These are phyloP conservation scores for Candida oleophila DNA, from an alignment of 805 yeast genomes.

Conservation along the genomic window DNA sequence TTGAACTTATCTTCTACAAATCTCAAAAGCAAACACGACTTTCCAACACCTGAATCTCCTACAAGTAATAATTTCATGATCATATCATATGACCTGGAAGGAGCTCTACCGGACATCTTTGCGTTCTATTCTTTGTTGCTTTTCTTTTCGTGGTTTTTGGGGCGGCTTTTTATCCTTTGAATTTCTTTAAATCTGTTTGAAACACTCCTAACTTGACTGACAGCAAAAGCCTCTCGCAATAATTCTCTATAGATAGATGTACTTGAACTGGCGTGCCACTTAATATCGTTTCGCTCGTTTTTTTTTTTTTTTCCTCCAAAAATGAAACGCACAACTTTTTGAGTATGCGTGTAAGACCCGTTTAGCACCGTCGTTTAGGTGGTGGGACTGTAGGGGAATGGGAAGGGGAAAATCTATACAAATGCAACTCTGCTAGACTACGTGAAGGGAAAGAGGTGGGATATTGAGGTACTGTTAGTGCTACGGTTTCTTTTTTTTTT, in stretches of 20 bases:
- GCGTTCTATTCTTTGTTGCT: not conserved
- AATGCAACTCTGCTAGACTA: too few species aligned
- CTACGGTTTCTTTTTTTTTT: too few species aligned
- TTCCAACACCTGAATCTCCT: constrained; percentile 98
- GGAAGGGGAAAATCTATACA: not conserved
- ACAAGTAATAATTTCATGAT: constrained; percentile 89
- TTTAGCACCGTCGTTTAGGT: not conserved
- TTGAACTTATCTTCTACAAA: constrained; percentile 98
- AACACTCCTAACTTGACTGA: too few species aligned
- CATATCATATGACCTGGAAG: constrained; percentile 78
- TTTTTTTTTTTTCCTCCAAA: not conserved
- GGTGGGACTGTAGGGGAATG: not conserved
- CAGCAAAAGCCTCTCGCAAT: too few species aligned
- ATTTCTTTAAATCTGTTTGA: too few species aligned
- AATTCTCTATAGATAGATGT: not conserved
- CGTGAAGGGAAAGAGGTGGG: too few species aligned
- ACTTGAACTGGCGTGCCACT: not conserved
- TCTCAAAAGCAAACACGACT: constrained; percentile 89
- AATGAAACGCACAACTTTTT: not conserved
- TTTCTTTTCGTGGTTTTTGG: not conserved
- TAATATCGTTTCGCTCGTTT: constrained; percentile 3
- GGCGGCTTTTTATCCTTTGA: too few species aligned
- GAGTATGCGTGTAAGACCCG: not conserved
- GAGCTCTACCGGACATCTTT: constrained; percentile 58
- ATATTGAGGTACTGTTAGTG: too few species aligned